These are phyloP conservation scores for Cryptosporidium canis DNA, from an alignment of 169 alveolate species.

Conservation along the genomic window DNA sequence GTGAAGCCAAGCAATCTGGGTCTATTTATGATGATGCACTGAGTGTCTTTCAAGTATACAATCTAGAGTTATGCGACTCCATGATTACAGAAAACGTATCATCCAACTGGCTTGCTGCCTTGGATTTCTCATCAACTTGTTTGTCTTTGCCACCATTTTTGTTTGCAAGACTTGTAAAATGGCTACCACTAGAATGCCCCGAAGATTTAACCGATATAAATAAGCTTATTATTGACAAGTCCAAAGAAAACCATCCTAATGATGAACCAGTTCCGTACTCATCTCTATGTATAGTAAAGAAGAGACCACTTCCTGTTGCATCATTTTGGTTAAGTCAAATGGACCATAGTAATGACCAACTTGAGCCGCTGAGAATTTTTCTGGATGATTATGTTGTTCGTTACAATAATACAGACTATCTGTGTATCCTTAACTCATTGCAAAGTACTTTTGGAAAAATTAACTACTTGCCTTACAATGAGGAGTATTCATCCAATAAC, in stretches of 20 bases:
- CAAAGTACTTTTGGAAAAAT: slow-evolving; percentile 12
- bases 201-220: background rate
- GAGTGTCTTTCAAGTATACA: slow-evolving; percentile 40
- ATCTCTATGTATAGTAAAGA: slow-evolving; percentile 21
- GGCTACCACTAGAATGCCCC: slow-evolving; percentile 55
- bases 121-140: slow-evolving; percentile 60
- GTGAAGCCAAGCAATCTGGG: slow-evolving; percentile 65
- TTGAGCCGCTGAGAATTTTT: background rate
- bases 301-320: slow-evolving; percentile 27
- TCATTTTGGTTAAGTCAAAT: slow-evolving; percentile 11
- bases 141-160: slow-evolving; percentile 50
- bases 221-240: too few relatives aligned
- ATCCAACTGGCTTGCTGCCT: slow-evolving; percentile 62
- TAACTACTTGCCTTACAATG: background rate
- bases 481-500: background rate
- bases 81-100: background rate
- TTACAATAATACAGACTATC: slow-evolving; percentile 3
- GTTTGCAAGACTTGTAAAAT: background rate
- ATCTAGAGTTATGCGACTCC: slow-evolving; percentile 5
- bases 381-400: slow-evolving; percentile 30
- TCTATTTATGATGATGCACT: slow-evolving; percentile 38
- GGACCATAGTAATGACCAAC: background rate
- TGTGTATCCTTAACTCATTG: slow-evolving; percentile 17
- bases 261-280: background rate
- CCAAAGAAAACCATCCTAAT: background rate